Percentiles rank a stretch among this genome's conserved stretches.
phyloP scores from a whole-genome alignment of 2,329 filamentous ascomycete species.

The Alternaria atra region DNA sequence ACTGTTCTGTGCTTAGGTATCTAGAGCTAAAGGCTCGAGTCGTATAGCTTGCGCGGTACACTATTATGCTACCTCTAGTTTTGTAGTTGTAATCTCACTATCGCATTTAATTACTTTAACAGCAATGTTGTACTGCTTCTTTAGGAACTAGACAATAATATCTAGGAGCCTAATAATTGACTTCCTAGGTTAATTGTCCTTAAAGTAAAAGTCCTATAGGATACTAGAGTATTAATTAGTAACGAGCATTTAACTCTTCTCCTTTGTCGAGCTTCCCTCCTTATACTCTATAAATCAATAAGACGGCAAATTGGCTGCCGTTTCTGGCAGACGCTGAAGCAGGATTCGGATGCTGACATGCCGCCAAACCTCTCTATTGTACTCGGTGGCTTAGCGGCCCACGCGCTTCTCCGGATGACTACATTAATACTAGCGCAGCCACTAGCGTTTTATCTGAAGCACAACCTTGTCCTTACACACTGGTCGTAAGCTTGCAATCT shows the following conservation, averaged over 20 bases:
- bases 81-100: too few relatives aligned
- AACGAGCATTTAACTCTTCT: too few relatives aligned
- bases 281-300: neutral
- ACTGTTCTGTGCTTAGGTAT: slow-evolving; percentile 15
- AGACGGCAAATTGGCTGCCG: neutral
- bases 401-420: neutral
- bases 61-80: too few relatives aligned
- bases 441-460: neutral
- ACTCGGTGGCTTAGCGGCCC: neutral
- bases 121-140: too few relatives aligned
- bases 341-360: neutral
- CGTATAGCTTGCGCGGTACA: too few relatives aligned
- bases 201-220: too few relatives aligned
- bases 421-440: neutral
- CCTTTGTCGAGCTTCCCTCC: too few relatives aligned
- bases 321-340: neutral
- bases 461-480: neutral
- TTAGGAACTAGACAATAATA: too few relatives aligned
- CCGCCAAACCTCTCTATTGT: neutral
- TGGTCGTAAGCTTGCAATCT: neutral
- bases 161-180: too few relatives aligned
- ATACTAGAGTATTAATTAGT: too few relatives aligned
- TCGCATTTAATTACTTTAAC: too few relatives aligned
- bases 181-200: too few relatives aligned
- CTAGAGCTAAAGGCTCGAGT: slow-evolving; percentile 1